Percentiles rank a stretch among this genome's conserved stretches.
Evolutionary conservation across 305 asterid genomes (phyloP).

Genomic region (Fraxinus albicans): DNA sequence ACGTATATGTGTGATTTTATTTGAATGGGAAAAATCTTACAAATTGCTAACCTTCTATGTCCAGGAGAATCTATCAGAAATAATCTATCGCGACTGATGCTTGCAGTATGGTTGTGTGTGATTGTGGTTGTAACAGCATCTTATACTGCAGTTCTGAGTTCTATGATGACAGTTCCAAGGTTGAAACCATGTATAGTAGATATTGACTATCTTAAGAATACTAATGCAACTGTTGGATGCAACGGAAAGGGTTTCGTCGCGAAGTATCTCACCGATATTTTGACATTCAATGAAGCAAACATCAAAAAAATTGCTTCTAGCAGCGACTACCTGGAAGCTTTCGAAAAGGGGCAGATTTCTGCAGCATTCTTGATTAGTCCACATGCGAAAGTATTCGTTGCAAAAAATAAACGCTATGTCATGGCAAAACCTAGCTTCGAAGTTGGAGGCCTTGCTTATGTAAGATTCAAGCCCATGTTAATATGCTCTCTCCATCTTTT

Average conservation of each 20-base stretch:
- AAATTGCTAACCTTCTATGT: background rate
- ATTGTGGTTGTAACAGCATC: constrained; percentile 50
- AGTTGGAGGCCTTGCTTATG: constrained; percentile 79
- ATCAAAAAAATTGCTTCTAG: constrained; percentile 37
- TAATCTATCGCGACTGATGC: constrained; percentile 47
- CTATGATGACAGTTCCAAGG: constrained; percentile 63
- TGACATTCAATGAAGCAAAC: constrained; percentile 39
- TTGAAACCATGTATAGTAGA: constrained; percentile 43
- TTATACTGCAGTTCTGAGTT: constrained; percentile 63
- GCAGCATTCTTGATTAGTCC: constrained; percentile 75
- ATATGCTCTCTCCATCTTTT: background rate
- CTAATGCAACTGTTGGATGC: constrained; percentile 60
- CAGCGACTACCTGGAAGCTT: background rate
- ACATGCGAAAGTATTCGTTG: constrained; percentile 66
- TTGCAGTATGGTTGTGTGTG: constrained; percentile 53
- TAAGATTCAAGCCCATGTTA: constrained; percentile 31
- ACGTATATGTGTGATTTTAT: background rate
- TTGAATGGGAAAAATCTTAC: background rate
- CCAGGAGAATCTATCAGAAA: constrained; percentile 57
- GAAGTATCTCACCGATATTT: constrained; percentile 36
- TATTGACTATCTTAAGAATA: constrained; percentile 37
- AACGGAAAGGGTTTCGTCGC: constrained; percentile 49
- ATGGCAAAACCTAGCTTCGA: constrained; percentile 45
- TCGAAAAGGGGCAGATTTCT: constrained; percentile 28
- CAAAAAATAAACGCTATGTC: constrained; percentile 47